These are phyloP conservation scores for Leishmania arabica DNA, from an alignment of 208 protist species.

Conservation along the genomic window DNA sequence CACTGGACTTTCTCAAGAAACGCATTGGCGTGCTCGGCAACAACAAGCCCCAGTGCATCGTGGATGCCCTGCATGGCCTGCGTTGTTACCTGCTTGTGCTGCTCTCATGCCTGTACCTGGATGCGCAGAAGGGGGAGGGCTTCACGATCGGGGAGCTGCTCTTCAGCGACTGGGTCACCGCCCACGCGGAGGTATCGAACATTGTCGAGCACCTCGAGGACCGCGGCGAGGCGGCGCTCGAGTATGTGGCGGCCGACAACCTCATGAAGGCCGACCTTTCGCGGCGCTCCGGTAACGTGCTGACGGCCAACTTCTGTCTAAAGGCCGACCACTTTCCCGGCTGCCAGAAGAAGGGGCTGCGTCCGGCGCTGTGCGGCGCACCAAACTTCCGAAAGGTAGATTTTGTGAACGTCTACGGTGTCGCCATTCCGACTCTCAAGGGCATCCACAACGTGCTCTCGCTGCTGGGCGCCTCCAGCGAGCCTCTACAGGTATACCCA, in stretches of 20 bases:
- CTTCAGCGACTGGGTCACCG: slow-evolving; percentile 76
- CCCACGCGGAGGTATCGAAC: slow-evolving; percentile 71
- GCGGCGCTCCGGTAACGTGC: slow-evolving; percentile 74
- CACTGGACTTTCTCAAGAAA: slow-evolving; percentile 67
- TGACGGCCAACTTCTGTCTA: slow-evolving; percentile 87
- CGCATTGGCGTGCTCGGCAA: slow-evolving; percentile 38
- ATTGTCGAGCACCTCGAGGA: slow-evolving; percentile 76
- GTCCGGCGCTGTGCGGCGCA: slow-evolving; percentile 79
- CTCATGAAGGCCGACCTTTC: slow-evolving; percentile 77
- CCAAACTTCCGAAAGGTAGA: slow-evolving; percentile 90
- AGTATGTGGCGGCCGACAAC: slow-evolving; percentile 68
- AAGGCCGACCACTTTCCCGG: slow-evolving; percentile 93
- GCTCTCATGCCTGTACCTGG: slow-evolving; percentile 79
- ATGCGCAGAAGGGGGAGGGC: slow-evolving; percentile 39
- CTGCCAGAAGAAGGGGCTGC: slow-evolving; percentile 88
- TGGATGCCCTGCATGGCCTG: slow-evolving; percentile 64
- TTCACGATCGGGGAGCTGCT: slow-evolving; percentile 29
- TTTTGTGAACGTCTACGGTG: slow-evolving; percentile 85
- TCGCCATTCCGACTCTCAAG: slow-evolving; percentile 81
- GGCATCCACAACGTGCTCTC: slow-evolving; percentile 90
- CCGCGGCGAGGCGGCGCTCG: slow-evolving; percentile 65
- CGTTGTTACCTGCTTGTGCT: slow-evolving; percentile 86
- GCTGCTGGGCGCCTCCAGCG: slow-evolving; percentile 74
- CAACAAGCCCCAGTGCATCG: slow-evolving; percentile 62
- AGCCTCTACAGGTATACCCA: slow-evolving; percentile 69